A percentile compares a stretch with the other conserved stretches of the same genome.
These are phyloP conservation scores for Grosmannia clavigera DNA, from an alignment of 2,329 filamentous ascomycete species.

Conservation along the genomic window DNA sequence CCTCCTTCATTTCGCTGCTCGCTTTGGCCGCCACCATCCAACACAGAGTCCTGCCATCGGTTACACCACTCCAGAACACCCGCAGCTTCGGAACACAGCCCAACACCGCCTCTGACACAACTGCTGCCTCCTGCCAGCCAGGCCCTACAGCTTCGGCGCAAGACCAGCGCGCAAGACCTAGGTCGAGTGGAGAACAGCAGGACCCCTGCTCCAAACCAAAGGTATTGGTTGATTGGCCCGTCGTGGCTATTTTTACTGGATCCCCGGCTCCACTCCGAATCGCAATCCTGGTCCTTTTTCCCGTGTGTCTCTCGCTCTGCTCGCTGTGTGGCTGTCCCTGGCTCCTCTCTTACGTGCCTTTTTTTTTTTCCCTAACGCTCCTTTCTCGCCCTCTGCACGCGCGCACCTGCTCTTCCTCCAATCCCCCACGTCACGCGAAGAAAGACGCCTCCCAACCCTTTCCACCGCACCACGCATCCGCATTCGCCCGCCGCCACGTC, in stretches of 20 bases:
- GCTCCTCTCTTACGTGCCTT: background rate
- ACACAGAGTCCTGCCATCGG: no score
- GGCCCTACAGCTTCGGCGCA: background rate
- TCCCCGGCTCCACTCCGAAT: background rate
- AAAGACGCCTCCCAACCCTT: background rate
- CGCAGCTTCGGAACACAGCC: background rate
- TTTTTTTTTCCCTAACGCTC: background rate
- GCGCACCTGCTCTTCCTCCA: constrained; percentile 6
- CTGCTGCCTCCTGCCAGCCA: background rate
- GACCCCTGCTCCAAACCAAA: background rate
- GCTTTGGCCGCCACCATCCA: no score
- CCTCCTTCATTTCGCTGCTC: no score
- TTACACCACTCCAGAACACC: background rate
- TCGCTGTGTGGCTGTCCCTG: background rate
- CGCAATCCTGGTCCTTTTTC: background rate
- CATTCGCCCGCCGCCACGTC: background rate
- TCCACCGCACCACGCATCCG: background rate
- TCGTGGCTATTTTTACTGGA: background rate
- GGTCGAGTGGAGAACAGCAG: background rate
- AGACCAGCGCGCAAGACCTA: background rate
- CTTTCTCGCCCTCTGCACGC: constrained; percentile 4
- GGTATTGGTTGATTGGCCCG: constrained; percentile 1
- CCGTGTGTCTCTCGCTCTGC: background rate
- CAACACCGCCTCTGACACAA: background rate
- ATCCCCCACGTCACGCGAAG: constrained; percentile 13